These are phyloP conservation scores for Starmerella potacharoeniae DNA, from an alignment of 805 yeast genomes.

Conservation along the genomic window DNA sequence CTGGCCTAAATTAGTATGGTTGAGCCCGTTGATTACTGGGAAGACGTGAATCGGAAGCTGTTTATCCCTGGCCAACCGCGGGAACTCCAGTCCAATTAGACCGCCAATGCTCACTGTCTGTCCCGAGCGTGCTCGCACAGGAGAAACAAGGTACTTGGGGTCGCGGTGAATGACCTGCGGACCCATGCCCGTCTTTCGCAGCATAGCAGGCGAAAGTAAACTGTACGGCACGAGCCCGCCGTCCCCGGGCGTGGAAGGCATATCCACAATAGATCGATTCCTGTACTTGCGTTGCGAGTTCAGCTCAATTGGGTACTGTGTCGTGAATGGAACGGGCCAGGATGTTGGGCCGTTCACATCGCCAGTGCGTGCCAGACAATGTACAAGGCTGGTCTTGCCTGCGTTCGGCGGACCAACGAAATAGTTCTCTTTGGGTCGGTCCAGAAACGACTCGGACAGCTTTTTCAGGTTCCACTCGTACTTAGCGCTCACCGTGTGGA, in stretches of 20 bases:
- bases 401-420: conserved; percentile 85
- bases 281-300: conserved; percentile 27
- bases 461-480: conserved; percentile 41
- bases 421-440: conserved; percentile 20
- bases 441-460: conserved; percentile 31
- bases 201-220: conserved; percentile 13
- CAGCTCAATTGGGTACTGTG: conserved; percentile 42
- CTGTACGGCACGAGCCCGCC: conserved; percentile 15
- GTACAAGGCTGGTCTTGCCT: conserved; percentile 68
- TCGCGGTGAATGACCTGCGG: conserved; percentile 19
- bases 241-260: conserved; percentile 23
- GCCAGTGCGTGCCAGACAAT: conserved; percentile 6
- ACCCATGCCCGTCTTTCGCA: conserved; percentile 23
- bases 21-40: conserved; percentile 23
- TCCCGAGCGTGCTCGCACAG: conserved; percentile 25
- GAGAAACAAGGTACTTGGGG: conserved; percentile 20
- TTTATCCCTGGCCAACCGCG: conserved; percentile 12
- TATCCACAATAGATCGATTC: conserved; percentile 20
- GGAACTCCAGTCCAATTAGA: conserved; percentile 24
- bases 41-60: conserved; percentile 24
- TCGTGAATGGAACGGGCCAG: conserved; percentile 57
- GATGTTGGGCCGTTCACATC: conserved; percentile 4
- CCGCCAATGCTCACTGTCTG: conserved; percentile 30
- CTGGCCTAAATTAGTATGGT: conserved; percentile 16
- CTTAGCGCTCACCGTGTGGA: conserved; percentile 41